Evolutionary conservation across 352 stramenopile species (phyloP), one percentile per base, ranked within the genome.

Genomic region (Globisporangium rhizosaccharum): DNA sequence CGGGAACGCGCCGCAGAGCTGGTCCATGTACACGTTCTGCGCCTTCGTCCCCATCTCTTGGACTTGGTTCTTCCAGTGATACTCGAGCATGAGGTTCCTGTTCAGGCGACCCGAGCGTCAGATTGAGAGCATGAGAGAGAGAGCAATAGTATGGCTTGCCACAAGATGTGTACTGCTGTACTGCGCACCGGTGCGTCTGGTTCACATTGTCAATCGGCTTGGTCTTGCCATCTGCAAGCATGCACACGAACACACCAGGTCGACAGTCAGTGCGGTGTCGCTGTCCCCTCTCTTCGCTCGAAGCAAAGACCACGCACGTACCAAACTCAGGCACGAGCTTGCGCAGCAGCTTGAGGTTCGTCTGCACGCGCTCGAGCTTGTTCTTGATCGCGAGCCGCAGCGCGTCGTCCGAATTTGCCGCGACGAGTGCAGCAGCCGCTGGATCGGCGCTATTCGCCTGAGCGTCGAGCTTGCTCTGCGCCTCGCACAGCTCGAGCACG

Each of bases 21-120:
- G 82, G 57, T 90, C 80, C 48, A 92, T 66, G 59, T 75, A 94
- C 62, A 92, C 85, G 59, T 86, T 84, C 62, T 91, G 81, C 23
- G 82, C 82, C 62, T 92, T 92, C 37, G 75, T 63, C 12, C 81
- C 83, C 85, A 94, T 91, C 53, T 94, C 82, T 64, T 92, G 85
- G 50, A 94, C 85, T 50, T 91, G 82, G 63, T 88, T 91, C 62
- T 94, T 94, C 85, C 85, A 94, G 61, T 94, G 82, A 50, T 92
- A 94, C 76, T 94, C 85, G 23, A 94, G 77, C 81, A 92, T 88
- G 56, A 94, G 74, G 62, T 94, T 94, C 53, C 76, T 82, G 30
- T 39, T 12, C 8, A 39, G 10, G 1, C 26, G 55, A 2, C 11
- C 1, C 8, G 33, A 10, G 33, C 33, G 44, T 17, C 49, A 51